Conservation (phyloP, 148 eudicot genomes). For the Rhododendron ovatum region DNA sequence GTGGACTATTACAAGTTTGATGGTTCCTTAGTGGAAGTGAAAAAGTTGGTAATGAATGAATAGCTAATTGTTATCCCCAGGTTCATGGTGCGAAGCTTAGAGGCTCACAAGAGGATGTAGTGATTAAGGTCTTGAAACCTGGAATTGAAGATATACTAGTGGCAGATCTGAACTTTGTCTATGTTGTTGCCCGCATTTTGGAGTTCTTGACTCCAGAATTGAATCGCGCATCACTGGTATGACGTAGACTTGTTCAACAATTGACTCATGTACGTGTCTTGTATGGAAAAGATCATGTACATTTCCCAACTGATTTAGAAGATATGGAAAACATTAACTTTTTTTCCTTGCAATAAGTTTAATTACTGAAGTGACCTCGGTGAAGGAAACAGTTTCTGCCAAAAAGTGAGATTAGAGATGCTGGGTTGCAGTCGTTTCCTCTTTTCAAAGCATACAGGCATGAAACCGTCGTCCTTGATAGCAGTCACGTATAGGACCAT, state of each 20-base stretch:
- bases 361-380: not conserved
- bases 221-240: conserved; percentile 89
- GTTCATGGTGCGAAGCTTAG: conserved; percentile 91
- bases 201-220: conserved; percentile 91
- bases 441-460: not conserved
- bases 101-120: conserved; percentile 86
- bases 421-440: not conserved
- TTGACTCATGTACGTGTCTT: not conserved
- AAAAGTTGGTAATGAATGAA: conserved; percentile 11
- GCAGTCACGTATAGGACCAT: not conserved
- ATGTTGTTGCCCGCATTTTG: conserved; percentile 82
- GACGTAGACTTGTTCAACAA: not conserved
- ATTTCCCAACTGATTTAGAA: not conserved
- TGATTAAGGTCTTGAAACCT: conserved; percentile 94
- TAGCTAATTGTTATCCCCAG: conserved; percentile 32
- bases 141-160: conserved; percentile 91
- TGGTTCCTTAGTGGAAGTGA: conserved; percentile 6
- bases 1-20: conserved; percentile 1
- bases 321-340: not conserved
- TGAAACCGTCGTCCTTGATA: not conserved
- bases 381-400: not conserved
- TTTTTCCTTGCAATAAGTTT: not conserved
- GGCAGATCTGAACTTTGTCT: conserved; percentile 93
- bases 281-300: not conserved
- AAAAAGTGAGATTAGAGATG: not conserved